Conservation (phyloP, 2,329 filamentous ascomycete genomes). For the Verticillium isaacii region DNA sequence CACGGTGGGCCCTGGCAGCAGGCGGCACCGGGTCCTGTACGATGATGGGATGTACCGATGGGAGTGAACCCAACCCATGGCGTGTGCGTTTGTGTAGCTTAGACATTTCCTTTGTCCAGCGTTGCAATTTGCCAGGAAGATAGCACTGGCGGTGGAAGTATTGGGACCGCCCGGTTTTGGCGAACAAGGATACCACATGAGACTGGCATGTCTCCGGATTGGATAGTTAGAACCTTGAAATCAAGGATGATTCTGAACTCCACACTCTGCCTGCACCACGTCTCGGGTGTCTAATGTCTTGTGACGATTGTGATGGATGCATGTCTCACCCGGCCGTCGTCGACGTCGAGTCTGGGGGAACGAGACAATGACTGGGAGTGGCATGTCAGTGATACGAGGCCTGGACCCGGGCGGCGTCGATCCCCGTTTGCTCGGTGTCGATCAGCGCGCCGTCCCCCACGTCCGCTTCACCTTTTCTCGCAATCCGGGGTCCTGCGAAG, state of each 20-base stretch:
- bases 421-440: background rate
- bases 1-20: constrained; percentile 28
- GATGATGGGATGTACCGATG: constrained; percentile 33
- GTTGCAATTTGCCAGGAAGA: background rate
- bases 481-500: background rate
- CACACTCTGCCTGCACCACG: background rate
- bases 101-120: background rate
- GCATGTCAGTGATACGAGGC: background rate
- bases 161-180: background rate
- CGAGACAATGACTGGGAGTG: background rate
- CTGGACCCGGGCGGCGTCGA: background rate
- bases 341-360: background rate
- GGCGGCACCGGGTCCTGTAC: constrained; percentile 29
- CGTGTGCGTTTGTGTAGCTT: background rate
- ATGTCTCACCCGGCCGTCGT: constrained; percentile 2
- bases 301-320: constrained; percentile 2
- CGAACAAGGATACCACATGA: background rate
- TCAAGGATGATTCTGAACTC: background rate
- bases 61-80: constrained; percentile 27
- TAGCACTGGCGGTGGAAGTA: background rate
- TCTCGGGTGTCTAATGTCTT: background rate
- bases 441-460: background rate
- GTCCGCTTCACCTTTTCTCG: background rate
- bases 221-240: background rate
- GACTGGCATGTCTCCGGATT: background rate